Evolutionary conservation across 345 rosid genomes (phyloP), one percentile per base, ranked within the genome.

Genomic region (Arabis hirsuta): DNA sequence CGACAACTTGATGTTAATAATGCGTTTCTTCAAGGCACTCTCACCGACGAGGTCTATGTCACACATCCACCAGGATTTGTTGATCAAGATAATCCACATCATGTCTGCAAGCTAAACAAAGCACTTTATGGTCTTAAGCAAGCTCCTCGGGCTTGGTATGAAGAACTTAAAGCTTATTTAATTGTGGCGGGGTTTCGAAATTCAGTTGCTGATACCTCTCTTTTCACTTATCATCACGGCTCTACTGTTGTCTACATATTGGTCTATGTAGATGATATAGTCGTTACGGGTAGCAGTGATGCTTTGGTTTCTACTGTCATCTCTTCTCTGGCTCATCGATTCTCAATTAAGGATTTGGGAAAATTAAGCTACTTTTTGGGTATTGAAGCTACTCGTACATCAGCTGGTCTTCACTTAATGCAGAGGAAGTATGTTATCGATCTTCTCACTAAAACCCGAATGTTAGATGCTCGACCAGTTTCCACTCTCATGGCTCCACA

Each of bases 91-190:
- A 5, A 6, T 0, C 19, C 19, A 2, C 7, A 44, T 1, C 47
- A 44, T 4, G 47, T 13, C 0, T 44, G 47, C 4, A 4, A 1
- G 6, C 2, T 44, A 0, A 13, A n/a, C 3, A 44, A 44, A 2
- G 47, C 8, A 0, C 8, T 44, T 2, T 44, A 44, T 2, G 16
- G 19, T 1, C 8, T 44, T 0, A 44, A 44, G 2, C 47, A 44
- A 13, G 47, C 47, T 0, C 47, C 8, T n/a, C 19, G 19, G 0
- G 47, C 16, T 2, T 44, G 47, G 47, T 44, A 44, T 5, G 16
- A 13, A 1, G 47, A 44, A 5, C 3, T 44, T 0, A 44, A 13
- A 3, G 0, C 6, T 0, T 13, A 0, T 1, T 7, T 44, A 0
- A 3, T 2, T 5, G 8, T 2, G 0, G 6, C 3, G n/a, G 0